These are phyloP conservation scores for Talaromyces islandicus DNA, from an alignment of 2,329 filamentous ascomycete species.

Conservation along the genomic window DNA sequence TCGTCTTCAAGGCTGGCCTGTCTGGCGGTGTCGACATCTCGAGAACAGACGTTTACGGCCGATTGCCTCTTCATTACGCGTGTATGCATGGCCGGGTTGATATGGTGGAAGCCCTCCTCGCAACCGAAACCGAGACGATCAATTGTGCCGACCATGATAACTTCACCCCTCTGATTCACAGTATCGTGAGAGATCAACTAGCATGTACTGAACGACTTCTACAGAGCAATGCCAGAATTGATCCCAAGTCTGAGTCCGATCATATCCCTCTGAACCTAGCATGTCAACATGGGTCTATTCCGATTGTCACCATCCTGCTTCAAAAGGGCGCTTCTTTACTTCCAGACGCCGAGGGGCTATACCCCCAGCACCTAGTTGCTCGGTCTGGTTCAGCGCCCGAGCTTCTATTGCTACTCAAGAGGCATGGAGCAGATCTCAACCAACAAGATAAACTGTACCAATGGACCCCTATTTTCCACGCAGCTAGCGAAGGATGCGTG, in stretches of 20 bases:
- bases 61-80: conserved; percentile 90
- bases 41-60: conserved; percentile 84
- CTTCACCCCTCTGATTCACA: conserved; percentile 91
- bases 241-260: conserved; percentile 78
- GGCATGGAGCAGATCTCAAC: conserved; percentile 83
- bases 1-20: conserved; percentile 73
- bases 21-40: conserved; percentile 68
- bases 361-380: conserved; percentile 93
- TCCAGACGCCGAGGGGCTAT: conserved; percentile 93
- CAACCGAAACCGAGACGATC: conserved; percentile 66
- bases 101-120: conserved; percentile 70
- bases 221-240: conserved; percentile 71
- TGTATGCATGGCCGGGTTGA: conserved; percentile 88
- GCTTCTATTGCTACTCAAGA: conserved; percentile 71
- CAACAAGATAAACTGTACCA: conserved; percentile 94
- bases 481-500: conserved; percentile 91
- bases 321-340: conserved; percentile 74
- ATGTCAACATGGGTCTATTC: conserved; percentile 83
- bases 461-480: conserved; percentile 95
- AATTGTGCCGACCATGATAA: conserved; percentile 92
- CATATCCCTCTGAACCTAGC: conserved; percentile 92
- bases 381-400: conserved; percentile 77
- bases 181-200: conserved; percentile 81
- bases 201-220: conserved; percentile 76
- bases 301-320: conserved; percentile 78